Evolutionary conservation across 1,284 basidiomycete genomes (phyloP), one percentile per base, ranked within the genome.

Genomic region (Boletus austroedulis): DNA sequence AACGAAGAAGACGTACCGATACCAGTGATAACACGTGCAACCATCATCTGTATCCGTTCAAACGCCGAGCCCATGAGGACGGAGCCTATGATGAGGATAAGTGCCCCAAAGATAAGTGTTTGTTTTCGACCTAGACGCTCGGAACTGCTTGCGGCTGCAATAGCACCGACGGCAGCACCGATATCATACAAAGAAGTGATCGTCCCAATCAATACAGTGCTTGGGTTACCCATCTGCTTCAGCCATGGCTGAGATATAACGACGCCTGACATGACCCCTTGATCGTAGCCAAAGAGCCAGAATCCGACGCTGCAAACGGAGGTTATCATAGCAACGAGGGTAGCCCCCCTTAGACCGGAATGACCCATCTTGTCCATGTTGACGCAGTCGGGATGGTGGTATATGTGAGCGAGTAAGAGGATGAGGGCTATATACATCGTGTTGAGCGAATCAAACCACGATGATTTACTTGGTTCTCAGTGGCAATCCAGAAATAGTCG

Each of bases 251-350:
- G 55, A 45, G 62, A 65, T n/a, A 63, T 5, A 9, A 63, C 55
- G 2, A 65, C 49, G 11, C 63, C 61, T 10, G 61, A 64, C 61
- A 62, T 64, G 12, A 63, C 56, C 0, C 63, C 63, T 38, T 59
- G 62, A 59, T 65, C 60, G 46, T 63, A 63, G 6, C 63, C 63
- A 60, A 63, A 63, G 32, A 63, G 62, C 56, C 60, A 54, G 43
- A 63, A 63, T 12, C 63, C 63, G n/a, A 65, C 23, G 41, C 63
- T 65, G 28, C 62, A 62, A n/a, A 62, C 62, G 8, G 62, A 63
- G 38, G 63, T 65, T 41, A 63, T 63, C n/a, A 52, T 44, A n/a
- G 60, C 51, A 21, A 65, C 36, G 49, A 63, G 63, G 14, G 51
- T 23, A 38, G 40, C 58, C 2, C 61, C 63, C 34, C n/a, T 59